These are phyloP conservation scores for Pyrenophora graminea DNA, from an alignment of 2,329 filamentous ascomycete genomes.

Conservation along the genomic window DNA sequence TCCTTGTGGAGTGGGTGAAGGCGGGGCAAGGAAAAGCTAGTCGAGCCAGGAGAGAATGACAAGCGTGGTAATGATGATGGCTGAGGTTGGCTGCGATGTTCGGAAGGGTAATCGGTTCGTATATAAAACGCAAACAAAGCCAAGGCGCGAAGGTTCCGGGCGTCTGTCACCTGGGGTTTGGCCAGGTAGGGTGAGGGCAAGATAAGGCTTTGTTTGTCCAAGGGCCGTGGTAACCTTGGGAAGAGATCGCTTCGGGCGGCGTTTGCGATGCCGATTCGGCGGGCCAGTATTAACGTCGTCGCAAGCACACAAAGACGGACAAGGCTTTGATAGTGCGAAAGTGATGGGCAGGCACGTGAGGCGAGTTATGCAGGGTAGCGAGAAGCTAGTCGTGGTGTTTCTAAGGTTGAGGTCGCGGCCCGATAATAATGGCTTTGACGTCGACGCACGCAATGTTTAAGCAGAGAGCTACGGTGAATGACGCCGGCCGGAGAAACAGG, in stretches of 20 bases:
- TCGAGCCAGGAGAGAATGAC: not conserved
- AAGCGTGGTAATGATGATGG: not conserved
- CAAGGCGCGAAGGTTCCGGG: conserved; percentile 22
- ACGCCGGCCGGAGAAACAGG: conserved; percentile 39
- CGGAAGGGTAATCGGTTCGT: conserved; percentile 15
- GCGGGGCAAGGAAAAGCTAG: too few relatives aligned
- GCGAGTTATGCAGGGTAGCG: conserved; percentile 30
- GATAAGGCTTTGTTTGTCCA: conserved; percentile 28
- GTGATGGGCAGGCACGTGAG: conserved; percentile 29
- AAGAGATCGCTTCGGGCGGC: conserved; percentile 19
- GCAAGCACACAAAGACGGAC: conserved; percentile 10
- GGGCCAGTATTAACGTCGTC: conserved; percentile 24
- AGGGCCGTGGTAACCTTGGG: conserved; percentile 12
- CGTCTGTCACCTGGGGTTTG: conserved; percentile 10
- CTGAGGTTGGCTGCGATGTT: conserved; percentile 13
- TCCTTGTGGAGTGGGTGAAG: not conserved
- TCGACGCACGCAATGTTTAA: conserved; percentile 6
- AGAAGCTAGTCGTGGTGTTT: conserved; percentile 11
- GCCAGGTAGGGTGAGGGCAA: conserved; percentile 17
- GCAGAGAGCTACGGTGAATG: conserved; percentile 15
- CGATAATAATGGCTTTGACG: conserved; percentile 13
- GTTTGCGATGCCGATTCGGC: conserved; percentile 30
- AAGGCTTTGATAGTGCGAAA: conserved; percentile 21
- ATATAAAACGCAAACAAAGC: conserved; percentile 31
- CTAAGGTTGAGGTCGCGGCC: conserved; percentile 9